Evolutionary conservation across 1,139 yeast species (phyloP).

Genomic region (Yamadazyma triangularis): DNA sequence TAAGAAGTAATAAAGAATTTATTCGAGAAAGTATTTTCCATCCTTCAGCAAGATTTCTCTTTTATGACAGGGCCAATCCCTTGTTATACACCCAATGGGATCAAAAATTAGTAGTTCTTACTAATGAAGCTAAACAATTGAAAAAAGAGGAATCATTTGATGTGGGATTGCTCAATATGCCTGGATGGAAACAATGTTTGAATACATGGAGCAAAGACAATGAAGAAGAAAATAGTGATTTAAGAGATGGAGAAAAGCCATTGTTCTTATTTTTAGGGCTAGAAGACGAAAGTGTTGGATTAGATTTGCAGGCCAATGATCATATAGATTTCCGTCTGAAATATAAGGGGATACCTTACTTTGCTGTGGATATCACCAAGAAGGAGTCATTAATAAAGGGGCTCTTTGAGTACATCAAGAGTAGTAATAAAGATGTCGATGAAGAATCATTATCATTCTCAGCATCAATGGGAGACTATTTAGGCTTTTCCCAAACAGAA

Average conservation of each 20-base stretch:
- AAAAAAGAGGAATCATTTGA: conserved; percentile 14
- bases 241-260: conserved; percentile 34
- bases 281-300: conserved; percentile 49
- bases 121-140: conserved; percentile 26
- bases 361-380: conserved; percentile 64
- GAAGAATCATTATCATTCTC: conserved; percentile 20
- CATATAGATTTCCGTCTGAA: conserved; percentile 39
- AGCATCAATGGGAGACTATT: conserved; percentile 33
- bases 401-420: conserved; percentile 17
- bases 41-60: conserved; percentile 53
- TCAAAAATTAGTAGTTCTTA: conserved; percentile 28
- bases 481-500: conserved; percentile 40
- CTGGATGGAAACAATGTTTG: conserved; percentile 21
- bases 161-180: conserved; percentile 15
- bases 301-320: conserved; percentile 24
- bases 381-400: conserved; percentile 19
- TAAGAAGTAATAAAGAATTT: conserved; percentile 64
- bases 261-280: conserved; percentile 64
- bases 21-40: conserved; percentile 49
- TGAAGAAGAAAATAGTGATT: conserved; percentile 27
- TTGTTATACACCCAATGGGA: conserved; percentile 27
- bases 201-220: conserved; percentile 27
- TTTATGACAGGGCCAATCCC: conserved; percentile 38
- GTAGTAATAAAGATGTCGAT: conserved; percentile 8
- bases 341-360: conserved; percentile 71